Conservation (phyloP, 768 basidiomycete species). For the Leccinum rimulosum region DNA sequence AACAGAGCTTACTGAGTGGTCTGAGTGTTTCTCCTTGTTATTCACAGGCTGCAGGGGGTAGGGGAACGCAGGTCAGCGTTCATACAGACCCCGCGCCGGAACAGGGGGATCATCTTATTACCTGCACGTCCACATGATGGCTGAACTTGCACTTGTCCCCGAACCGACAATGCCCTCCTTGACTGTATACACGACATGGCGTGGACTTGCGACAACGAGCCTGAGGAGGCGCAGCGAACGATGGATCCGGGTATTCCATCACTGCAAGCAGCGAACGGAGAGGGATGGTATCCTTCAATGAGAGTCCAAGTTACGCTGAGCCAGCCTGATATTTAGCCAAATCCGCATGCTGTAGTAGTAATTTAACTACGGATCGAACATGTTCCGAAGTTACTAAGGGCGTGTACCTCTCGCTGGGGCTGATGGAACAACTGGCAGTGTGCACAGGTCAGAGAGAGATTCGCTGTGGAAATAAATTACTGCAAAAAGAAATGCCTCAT, state of each 20-base stretch:
- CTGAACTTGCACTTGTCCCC: conserved; percentile 27
- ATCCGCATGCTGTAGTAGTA: background rate
- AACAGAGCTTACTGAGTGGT: background rate
- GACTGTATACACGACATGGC: conserved; percentile 22
- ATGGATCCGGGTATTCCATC: conserved; percentile 7
- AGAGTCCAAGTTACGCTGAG: background rate
- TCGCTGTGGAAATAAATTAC: too few species aligned
- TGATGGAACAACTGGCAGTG: too few species aligned
- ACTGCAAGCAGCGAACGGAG: background rate
- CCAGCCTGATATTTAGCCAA: background rate
- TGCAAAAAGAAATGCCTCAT: too few species aligned
- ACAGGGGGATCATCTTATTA: background rate
- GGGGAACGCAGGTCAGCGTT: background rate
- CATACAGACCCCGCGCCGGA: background rate
- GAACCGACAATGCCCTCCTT: conserved; percentile 26
- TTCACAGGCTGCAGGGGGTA: background rate
- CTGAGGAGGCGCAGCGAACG: background rate
- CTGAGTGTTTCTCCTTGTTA: background rate
- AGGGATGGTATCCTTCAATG: background rate
- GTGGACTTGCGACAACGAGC: background rate
- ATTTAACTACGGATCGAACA: background rate
- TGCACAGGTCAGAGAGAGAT: too few species aligned
- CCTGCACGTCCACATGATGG: conserved; percentile 16
- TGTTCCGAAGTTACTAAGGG: background rate
- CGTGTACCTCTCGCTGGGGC: background rate